A percentile compares a stretch with the other conserved stretches of the same genome.
phyloP scores from a whole-genome alignment of 2,329 filamentous ascomycete genomes.

The Aspergillus amoenus region DNA sequence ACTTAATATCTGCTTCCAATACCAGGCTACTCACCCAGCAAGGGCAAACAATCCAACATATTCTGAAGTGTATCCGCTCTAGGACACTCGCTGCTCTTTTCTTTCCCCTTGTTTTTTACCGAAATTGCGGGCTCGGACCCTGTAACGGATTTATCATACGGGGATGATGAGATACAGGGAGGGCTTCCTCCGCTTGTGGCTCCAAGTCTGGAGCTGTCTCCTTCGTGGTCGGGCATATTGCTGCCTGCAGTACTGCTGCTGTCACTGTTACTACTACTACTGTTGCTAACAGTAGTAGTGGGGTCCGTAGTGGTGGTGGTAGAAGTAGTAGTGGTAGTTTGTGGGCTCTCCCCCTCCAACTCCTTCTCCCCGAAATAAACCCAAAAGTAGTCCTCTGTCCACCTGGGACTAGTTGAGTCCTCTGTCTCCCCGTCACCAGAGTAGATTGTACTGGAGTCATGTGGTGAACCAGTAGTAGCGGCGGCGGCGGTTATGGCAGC shows the following conservation, averaged over 20 bases:
- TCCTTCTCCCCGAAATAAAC: slow-evolving; percentile 4
- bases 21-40: slow-evolving; percentile 3
- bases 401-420: neutral
- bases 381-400: slow-evolving; percentile 1
- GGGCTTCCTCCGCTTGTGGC: neutral
- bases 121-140: neutral
- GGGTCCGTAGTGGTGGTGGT: neutral
- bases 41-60: slow-evolving; percentile 29
- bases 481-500: neutral
- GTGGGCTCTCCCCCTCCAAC: neutral
- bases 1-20: too few species aligned
- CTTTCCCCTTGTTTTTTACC: neutral
- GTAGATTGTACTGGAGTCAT: neutral
- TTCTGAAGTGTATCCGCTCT: slow-evolving; percentile 2
- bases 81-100: neutral
- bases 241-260: neutral
- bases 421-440: neutral
- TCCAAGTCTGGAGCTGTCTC: neutral
- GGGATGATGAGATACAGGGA: neutral
- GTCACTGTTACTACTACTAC: neutral
- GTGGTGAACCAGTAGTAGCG: neutral
- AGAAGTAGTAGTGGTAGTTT: neutral
- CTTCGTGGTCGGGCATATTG: neutral
- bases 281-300: too few species aligned
- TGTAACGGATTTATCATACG: neutral